phyloP scores from a whole-genome alignment of 1,284 basidiomycete species.

The Abortiporus biennis region DNA sequence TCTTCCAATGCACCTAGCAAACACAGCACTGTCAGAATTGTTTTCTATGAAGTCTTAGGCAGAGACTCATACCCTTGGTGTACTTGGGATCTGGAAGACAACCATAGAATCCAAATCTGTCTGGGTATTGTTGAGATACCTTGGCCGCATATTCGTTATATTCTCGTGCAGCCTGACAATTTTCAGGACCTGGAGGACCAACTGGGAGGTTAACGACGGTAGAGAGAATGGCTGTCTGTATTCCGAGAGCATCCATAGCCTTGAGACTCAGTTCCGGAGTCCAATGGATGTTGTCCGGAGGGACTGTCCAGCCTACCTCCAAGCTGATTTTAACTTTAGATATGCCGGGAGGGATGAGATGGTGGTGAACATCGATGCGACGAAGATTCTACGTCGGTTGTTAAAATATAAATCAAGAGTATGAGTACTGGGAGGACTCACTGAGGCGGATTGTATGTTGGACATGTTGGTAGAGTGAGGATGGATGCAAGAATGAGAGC shows the following conservation, averaged over 20 bases:
- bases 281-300: conserved; percentile 61
- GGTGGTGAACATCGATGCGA: conserved; percentile 71
- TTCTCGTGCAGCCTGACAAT: conserved; percentile 34
- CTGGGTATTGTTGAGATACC: conserved; percentile 40
- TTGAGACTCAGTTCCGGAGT: conserved; percentile 45
- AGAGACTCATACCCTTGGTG: conserved; percentile 38
- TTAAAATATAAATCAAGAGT: too few relatives aligned
- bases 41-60: neutral
- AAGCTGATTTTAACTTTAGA: conserved; percentile 32
- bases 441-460: too few relatives aligned
- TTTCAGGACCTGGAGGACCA: conserved; percentile 34
- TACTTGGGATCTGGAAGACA: conserved; percentile 56
- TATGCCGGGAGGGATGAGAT: conserved; percentile 51
- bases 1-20: conserved; percentile 46
- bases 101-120: conserved; percentile 62
- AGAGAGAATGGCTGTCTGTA: conserved; percentile 58
- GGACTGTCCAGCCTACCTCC: conserved; percentile 56
- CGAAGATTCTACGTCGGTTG: too few relatives aligned
- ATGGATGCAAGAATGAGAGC: too few relatives aligned
- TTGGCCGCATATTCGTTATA: conserved; percentile 42
- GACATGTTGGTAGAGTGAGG: too few relatives aligned
- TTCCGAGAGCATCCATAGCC: conserved; percentile 51
- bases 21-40: neutral
- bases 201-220: conserved; percentile 49
- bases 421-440: too few relatives aligned